These are phyloP conservation scores for Iris macrosiphon DNA, from an alignment of 106 monocot species.

Conservation along the genomic window DNA sequence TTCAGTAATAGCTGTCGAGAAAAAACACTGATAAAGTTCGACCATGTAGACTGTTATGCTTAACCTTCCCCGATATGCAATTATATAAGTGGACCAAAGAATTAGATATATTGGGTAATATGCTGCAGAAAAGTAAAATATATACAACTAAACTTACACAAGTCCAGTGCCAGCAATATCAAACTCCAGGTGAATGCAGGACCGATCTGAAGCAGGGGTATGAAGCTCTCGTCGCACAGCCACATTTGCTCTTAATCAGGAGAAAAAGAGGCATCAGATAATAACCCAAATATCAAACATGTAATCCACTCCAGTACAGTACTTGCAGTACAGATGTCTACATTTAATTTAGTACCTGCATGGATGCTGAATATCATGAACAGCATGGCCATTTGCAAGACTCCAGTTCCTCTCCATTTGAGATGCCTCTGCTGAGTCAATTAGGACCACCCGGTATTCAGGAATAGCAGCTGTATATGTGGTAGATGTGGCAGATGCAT, in stretches of 20 bases:
- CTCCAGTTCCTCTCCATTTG: slow-evolving; percentile 18
- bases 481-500: slow-evolving; percentile 20
- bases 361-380: slow-evolving; percentile 47
- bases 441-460: slow-evolving; percentile 47
- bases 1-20: too few species aligned
- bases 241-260: slow-evolving; percentile 72
- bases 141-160: slow-evolving; percentile 29
- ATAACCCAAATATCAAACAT: background rate
- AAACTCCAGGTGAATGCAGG: slow-evolving; percentile 86
- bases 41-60: too few species aligned
- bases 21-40: too few species aligned
- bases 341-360: slow-evolving; percentile 39
- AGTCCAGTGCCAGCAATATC: slow-evolving; percentile 70
- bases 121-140: too few species aligned
- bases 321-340: too few species aligned
- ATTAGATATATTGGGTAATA: background rate
- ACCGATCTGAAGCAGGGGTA: slow-evolving; percentile 70
- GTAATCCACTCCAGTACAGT: too few species aligned
- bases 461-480: slow-evolving; percentile 50
- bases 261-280: background rate
- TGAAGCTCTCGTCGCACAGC: slow-evolving; percentile 75
- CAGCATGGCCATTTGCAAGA: slow-evolving; percentile 45
- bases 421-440: slow-evolving; percentile 18
- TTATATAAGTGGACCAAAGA: too few species aligned
- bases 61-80: too few species aligned